Evolutionary conservation across 1,139 yeast genomes (phyloP).

Genomic region (Geotrichum histeridarum): DNA sequence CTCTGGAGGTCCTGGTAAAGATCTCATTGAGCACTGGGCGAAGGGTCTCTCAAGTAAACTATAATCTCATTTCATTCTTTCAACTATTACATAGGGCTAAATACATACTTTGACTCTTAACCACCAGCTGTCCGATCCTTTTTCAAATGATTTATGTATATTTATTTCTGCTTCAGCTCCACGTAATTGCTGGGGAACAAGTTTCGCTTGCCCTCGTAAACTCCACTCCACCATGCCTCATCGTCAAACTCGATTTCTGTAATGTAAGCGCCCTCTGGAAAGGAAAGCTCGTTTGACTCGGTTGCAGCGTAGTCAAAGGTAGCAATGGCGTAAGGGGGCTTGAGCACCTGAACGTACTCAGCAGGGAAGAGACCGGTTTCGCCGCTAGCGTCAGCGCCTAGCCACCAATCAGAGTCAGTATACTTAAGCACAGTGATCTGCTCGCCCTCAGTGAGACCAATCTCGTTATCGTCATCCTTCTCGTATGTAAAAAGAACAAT

Average conservation of each 20-base stretch:
- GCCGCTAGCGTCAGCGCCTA: constrained; percentile 56
- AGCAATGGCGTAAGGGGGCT: constrained; percentile 61
- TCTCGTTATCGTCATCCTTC: constrained; percentile 72
- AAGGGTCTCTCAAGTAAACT: constrained; percentile 16
- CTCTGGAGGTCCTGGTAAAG: constrained; percentile 33
- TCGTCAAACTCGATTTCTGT: constrained; percentile 81
- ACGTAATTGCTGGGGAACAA: constrained; percentile 92
- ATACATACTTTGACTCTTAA: background rate
- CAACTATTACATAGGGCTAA: background rate
- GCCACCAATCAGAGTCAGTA: constrained; percentile 81
- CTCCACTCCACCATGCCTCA: constrained; percentile 97
- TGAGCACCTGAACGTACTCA: constrained; percentile 49
- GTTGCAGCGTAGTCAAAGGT: constrained; percentile 83
- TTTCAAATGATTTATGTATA: background rate
- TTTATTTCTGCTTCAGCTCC: constrained; percentile 36
- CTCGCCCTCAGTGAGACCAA: constrained; percentile 62
- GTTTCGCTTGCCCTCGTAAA: constrained; percentile 67
- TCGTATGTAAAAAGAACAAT: constrained; percentile 58
- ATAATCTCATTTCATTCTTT: background rate
- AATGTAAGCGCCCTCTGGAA: constrained; percentile 76
- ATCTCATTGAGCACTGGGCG: constrained; percentile 29
- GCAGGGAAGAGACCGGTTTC: constrained; percentile 75
- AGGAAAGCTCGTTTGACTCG: constrained; percentile 83
- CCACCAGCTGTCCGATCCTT: background rate
- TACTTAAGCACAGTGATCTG: constrained; percentile 58